Conservation (phyloP, 805 yeast genomes). For the Candida quercuum region DNA sequence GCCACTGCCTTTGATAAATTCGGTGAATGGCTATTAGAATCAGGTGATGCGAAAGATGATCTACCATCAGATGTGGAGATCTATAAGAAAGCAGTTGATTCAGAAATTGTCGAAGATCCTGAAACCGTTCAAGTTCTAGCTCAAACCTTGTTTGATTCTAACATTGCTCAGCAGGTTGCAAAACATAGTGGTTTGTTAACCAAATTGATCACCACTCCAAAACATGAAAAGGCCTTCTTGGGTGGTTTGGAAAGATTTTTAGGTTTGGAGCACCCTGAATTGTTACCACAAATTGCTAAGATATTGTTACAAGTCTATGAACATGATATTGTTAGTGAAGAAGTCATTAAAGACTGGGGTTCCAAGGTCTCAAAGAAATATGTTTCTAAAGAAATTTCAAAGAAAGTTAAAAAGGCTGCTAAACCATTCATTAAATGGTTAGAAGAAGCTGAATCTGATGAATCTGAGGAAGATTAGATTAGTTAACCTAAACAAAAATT, state of each 20-base stretch:
- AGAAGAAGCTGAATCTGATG: slow-evolving; percentile 78
- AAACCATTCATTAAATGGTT: slow-evolving; percentile 95
- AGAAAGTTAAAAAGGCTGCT: slow-evolving; percentile 94
- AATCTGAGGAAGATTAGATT: slow-evolving; percentile 31
- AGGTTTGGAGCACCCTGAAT: slow-evolving; percentile 72
- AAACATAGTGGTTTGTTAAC: slow-evolving; percentile 78
- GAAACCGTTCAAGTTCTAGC: slow-evolving; percentile 88
- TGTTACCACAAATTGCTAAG: slow-evolving; percentile 73
- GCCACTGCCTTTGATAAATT: slow-evolving; percentile 60
- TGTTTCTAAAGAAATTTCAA: slow-evolving; percentile 86
- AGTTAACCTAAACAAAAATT: not conserved
- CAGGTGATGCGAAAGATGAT: slow-evolving; percentile 48
- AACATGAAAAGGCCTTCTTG: slow-evolving; percentile 80
- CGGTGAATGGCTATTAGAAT: slow-evolving; percentile 79
- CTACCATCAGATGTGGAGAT: slow-evolving; percentile 85
- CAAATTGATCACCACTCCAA: slow-evolving; percentile 62
- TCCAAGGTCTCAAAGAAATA: slow-evolving; percentile 87
- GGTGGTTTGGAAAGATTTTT: slow-evolving; percentile 95
- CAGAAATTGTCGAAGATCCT: slow-evolving; percentile 65
- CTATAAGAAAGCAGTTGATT: slow-evolving; percentile 80
- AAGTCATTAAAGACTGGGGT: slow-evolving; percentile 78
- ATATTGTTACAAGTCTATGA: slow-evolving; percentile 78
- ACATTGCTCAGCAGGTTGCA: slow-evolving; percentile 65
- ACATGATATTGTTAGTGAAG: slow-evolving; percentile 80
- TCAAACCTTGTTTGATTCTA: slow-evolving; percentile 78